Evolutionary conservation across 257 asterid genomes (phyloP).

Genomic region (Leptodermis oblonga): DNA sequence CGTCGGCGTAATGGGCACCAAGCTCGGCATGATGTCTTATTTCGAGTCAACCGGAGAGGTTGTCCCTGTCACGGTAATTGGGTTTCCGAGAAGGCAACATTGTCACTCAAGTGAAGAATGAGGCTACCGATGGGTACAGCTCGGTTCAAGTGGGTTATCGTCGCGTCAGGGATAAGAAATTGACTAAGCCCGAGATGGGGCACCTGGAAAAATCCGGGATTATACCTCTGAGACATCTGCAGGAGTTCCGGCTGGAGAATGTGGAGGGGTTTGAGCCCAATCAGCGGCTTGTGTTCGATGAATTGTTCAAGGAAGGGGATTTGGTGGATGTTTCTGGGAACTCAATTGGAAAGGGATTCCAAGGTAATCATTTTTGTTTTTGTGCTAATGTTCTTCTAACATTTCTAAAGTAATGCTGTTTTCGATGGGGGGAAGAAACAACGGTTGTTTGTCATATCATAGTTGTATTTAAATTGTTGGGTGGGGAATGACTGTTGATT

Average conservation of each 20-base stretch:
- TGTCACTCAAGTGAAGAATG: constrained; percentile 81
- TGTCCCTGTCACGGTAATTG: constrained; percentile 88
- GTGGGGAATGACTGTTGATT: neutral
- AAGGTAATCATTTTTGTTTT: constrained; percentile 43
- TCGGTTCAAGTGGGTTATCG: constrained; percentile 93
- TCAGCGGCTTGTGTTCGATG: constrained; percentile 53
- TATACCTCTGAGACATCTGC: constrained; percentile 82
- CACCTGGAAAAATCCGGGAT: constrained; percentile 85
- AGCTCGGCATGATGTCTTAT: constrained; percentile 88
- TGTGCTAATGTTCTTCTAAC: neutral
- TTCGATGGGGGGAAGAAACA: no score
- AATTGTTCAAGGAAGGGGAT: constrained; percentile 79
- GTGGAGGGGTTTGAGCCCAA: constrained; percentile 77
- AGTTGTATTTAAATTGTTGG: no score
- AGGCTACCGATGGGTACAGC: constrained; percentile 75
- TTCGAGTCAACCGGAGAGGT: constrained; percentile 69
- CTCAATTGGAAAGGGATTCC: constrained; percentile 91
- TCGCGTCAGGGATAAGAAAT: constrained; percentile 68
- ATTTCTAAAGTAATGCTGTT: no score
- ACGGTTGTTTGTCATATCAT: no score
- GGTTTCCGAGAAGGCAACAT: constrained; percentile 93
- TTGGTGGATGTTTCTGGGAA: constrained; percentile 88
- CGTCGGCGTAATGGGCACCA: constrained; percentile 81
- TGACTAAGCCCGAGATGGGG: constrained; percentile 91
- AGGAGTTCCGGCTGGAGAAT: constrained; percentile 69